Conservation (phyloP, 2,329 filamentous ascomycete species). For the Claviceps sp. region DNA sequence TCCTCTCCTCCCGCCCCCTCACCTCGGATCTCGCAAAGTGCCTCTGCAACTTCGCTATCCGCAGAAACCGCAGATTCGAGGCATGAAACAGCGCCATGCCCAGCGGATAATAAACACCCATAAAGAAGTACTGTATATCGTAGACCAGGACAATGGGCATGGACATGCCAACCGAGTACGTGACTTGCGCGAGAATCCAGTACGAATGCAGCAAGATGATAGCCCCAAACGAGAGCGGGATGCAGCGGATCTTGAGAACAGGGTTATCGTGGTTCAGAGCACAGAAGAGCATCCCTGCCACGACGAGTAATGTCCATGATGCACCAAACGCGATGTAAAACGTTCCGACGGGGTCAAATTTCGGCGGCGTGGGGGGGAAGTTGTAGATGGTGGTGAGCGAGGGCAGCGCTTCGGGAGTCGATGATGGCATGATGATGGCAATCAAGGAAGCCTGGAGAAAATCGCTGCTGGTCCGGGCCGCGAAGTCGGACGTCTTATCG, state of each 20-base stretch:
- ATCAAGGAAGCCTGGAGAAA: too few relatives aligned
- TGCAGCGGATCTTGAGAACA: slow-evolving; percentile 25
- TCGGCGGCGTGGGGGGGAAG: slow-evolving; percentile 11
- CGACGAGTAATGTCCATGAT: slow-evolving; percentile 16
- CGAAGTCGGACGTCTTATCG: background rate
- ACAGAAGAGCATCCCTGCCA: slow-evolving; percentile 23
- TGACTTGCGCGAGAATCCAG: slow-evolving; percentile 28
- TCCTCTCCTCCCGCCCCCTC: slow-evolving; percentile 8
- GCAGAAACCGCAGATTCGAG: slow-evolving; percentile 45
- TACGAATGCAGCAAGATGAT: slow-evolving; percentile 24
- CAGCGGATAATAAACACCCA: slow-evolving; percentile 49
- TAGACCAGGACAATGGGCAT: slow-evolving; percentile 29
- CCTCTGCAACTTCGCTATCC: slow-evolving; percentile 34
- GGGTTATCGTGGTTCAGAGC: slow-evolving; percentile 19
- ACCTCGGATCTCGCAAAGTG: slow-evolving; percentile 9
- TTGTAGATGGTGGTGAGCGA: slow-evolving; percentile 4
- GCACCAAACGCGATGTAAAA: slow-evolving; percentile 16
- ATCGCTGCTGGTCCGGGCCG: background rate
- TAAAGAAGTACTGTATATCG: slow-evolving; percentile 47
- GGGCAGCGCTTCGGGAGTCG: background rate
- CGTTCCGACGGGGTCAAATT: slow-evolving; percentile 16
- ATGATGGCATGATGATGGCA: background rate
- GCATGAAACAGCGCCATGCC: slow-evolving; percentile 56
- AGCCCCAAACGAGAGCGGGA: slow-evolving; percentile 21
- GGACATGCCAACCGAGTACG: slow-evolving; percentile 26